Percentiles rank a stretch among this genome's conserved stretches.
phyloP scores from a whole-genome alignment of 2,329 filamentous ascomycete species.

The Botryotinia narcissicola region DNA sequence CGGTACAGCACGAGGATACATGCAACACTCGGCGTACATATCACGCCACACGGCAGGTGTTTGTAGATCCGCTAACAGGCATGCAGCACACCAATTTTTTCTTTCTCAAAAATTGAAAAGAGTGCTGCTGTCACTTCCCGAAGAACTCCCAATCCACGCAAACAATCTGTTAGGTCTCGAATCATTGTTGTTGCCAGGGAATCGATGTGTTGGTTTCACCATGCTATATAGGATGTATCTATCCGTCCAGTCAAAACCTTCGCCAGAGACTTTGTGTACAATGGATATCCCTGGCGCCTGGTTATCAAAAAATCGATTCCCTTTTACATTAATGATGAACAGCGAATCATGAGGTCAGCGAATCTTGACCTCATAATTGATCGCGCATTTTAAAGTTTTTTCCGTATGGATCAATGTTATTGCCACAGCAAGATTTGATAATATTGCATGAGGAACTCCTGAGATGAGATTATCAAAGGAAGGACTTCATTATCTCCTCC shows the following conservation, averaged over 20 bases:
- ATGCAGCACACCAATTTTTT: slow-evolving; percentile 1
- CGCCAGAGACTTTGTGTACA: background rate
- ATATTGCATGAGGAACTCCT: background rate
- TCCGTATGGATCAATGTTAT: background rate
- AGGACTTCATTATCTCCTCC: background rate
- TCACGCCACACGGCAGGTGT: slow-evolving; percentile 8
- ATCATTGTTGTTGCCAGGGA: background rate
- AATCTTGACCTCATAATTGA: slow-evolving; percentile 1
- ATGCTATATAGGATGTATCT: slow-evolving; percentile 1
- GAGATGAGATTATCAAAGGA: background rate
- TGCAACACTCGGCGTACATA: slow-evolving; percentile 15
- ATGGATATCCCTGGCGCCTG: background rate
- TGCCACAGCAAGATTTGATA: background rate
- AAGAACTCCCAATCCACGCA: background rate
- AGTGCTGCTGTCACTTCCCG: background rate
- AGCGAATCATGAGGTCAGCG: background rate
- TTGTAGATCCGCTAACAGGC: slow-evolving; percentile 7
- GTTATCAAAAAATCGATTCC: background rate
- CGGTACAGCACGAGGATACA: slow-evolving; percentile 1
- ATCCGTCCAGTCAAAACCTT: slow-evolving; percentile 9
- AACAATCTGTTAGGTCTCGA: background rate
- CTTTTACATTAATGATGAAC: background rate
- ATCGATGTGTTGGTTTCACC: slow-evolving; percentile 1
- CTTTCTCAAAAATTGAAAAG: background rate
- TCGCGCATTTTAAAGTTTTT: background rate